Evolutionary conservation across 495 filamentous ascomycete species (phyloP).

Genomic region (Penicillium riverlandense): DNA sequence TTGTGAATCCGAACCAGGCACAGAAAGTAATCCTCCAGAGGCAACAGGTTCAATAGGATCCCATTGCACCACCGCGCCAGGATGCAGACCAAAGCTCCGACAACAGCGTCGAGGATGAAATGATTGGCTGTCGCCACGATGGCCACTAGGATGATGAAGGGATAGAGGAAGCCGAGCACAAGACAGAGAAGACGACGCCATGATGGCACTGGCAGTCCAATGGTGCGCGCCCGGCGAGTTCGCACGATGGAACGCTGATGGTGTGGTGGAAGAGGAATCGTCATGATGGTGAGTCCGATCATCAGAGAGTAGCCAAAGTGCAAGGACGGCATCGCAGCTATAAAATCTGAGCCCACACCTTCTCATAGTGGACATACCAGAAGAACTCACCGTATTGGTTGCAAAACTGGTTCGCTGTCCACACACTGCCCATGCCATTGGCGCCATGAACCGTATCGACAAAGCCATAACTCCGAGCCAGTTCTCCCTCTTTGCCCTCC

Average conservation of each 20-base stretch:
- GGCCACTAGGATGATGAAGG: slow-evolving; percentile 54
- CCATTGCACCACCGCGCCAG: slow-evolving; percentile 53
- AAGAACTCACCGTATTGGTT: slow-evolving; percentile 49
- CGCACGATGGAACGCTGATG: slow-evolving; percentile 19
- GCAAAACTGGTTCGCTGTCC: slow-evolving; percentile 67
- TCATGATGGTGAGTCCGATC: slow-evolving; percentile 62
- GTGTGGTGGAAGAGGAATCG: slow-evolving; percentile 38
- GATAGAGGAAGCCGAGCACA: slow-evolving; percentile 54
- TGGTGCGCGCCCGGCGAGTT: slow-evolving; percentile 10
- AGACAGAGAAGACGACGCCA: slow-evolving; percentile 41
- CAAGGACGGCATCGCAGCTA: slow-evolving; percentile 72
- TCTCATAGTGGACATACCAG: neutral
- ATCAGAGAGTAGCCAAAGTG: slow-evolving; percentile 77
- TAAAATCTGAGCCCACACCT: slow-evolving; percentile 2
- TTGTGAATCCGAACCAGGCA: slow-evolving; percentile 57
- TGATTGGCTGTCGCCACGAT: slow-evolving; percentile 72
- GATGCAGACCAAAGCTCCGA: slow-evolving; percentile 51
- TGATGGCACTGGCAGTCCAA: slow-evolving; percentile 27
- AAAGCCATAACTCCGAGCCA: slow-evolving; percentile 57
- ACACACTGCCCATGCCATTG: slow-evolving; percentile 56
- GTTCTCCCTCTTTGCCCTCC: slow-evolving; percentile 31
- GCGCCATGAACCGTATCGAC: slow-evolving; percentile 67
- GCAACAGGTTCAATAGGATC: slow-evolving; percentile 51
- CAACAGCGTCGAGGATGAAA: slow-evolving; percentile 64
- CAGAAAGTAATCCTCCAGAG: slow-evolving; percentile 59